A percentile compares a stretch with the other conserved stretches of the same genome.
phyloP scores from a whole-genome alignment of 805 yeast genomes.

The Dipodascopsis tothii region DNA sequence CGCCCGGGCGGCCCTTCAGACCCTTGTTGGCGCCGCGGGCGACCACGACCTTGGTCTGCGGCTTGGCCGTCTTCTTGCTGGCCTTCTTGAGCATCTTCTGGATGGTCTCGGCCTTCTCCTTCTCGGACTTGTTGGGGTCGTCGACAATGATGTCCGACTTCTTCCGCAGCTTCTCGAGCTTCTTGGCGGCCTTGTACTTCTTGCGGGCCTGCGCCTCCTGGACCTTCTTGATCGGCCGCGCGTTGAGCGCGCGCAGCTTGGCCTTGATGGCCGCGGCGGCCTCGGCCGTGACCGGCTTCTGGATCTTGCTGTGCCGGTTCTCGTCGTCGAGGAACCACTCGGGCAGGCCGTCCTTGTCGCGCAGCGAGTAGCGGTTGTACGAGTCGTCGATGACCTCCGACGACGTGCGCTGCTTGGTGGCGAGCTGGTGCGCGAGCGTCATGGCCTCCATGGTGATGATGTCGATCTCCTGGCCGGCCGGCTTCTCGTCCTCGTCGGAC shows the following conservation, averaged over 20 bases:
- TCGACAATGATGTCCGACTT: constrained; percentile 88
- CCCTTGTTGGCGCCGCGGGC: constrained; percentile 84
- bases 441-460: constrained; percentile 91
- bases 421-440: constrained; percentile 95
- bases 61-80: constrained; percentile 55
- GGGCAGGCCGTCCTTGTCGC: constrained; percentile 85
- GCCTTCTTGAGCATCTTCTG: constrained; percentile 74
- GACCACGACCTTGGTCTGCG: constrained; percentile 79
- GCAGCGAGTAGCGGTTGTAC: constrained; percentile 81
- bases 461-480: constrained; percentile 46
- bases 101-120: constrained; percentile 91
- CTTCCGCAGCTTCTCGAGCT: constrained; percentile 83
- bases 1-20: constrained; percentile 89
- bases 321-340: constrained; percentile 98
- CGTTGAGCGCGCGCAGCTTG: constrained; percentile 73
- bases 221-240: constrained; percentile 98
- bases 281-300: constrained; percentile 91
- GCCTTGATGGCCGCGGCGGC: constrained; percentile 73
- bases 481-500: neutral
- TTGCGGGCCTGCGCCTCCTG: constrained; percentile 94
- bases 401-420: constrained; percentile 69
- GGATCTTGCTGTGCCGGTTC: constrained; percentile 68
- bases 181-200: constrained; percentile 81
- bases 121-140: constrained; percentile 77
- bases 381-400: constrained; percentile 89